Evolutionary conservation across 2,329 filamentous ascomycete species (phyloP), one percentile per base, ranked within the genome.

Genomic region (Escovopsis sp.): DNA sequence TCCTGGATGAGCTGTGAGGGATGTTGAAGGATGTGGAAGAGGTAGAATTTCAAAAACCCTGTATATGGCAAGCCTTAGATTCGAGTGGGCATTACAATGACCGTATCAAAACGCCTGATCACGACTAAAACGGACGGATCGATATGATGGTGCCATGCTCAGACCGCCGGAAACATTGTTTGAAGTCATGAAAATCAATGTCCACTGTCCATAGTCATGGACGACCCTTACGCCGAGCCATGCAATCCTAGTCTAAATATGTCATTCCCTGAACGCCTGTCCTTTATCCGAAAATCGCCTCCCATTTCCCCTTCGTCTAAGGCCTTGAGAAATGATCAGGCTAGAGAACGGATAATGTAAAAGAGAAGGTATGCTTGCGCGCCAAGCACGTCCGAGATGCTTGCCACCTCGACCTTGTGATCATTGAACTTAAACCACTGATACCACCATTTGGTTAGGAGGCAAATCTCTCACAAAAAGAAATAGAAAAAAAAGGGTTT

Each of bases 391-490:
- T 95, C 85, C 5, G 82, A 83, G 56, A 91, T 82, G 38, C 77
- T 77, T 2, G 85, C 89, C 43, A 88, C 58, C 47, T 88, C 85
- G 23, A 96, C 89, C 58, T 86, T 87, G 59, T 91, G 88, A 57
- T 96, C 89, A 55, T 96, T 93, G 63, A 95, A 95, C 43, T 85
- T 78, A 60, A 94, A 94, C 89, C 89, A 96, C 73, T 94, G 50
- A 47, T 57, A 10, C 35, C 28, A 7, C 48, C 28, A 23, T 41
- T 48, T 18, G 43, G 40, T 49, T 37, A 52, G 45, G 15, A 42
- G 4, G 33, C 12, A 53, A 19, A n/a, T 7, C 28, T 10, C 28
- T 10, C 28, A 30, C 28, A 3, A 9, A 32, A 32, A 32, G 7
- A 6, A 32, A 32, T 2, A 5, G 1, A 32, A 3, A 6, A 32